Base-by-base conservation (phyloP, 805 yeast species). In the Cyberlindnera galapagoensis region DNA sequence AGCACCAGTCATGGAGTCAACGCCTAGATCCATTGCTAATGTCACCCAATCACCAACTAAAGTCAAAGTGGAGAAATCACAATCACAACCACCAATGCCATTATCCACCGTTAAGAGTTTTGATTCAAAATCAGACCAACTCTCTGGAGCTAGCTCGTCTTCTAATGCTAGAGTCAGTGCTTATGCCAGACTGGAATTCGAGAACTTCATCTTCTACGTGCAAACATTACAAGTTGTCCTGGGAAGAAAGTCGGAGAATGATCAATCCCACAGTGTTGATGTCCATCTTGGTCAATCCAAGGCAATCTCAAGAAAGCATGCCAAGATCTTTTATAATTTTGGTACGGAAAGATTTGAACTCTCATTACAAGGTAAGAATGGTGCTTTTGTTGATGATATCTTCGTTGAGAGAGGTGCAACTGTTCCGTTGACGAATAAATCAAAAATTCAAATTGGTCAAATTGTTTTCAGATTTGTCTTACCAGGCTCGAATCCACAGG, bases 311-410 rank as follows among this genome's bases (percentile, higher is more conserved):
- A 65, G 98, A 52, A 69, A 86, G 38, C 98, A 92, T 58, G 98
- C 97, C 5, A 88, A 85, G 58, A 90, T 92, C 11, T 90, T 88
- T 55, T 92, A 90, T 63, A 92, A 92, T 54, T 92, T 92, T 59
- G 97, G 96, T 4, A 87, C 94, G 4, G 97, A 90, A 54, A 62
- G 95, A 43, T 92, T 92, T 52, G 98, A 92, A 57, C 62, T 92
- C 27, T 79, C 94, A 7, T 87, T 92, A 2, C 66, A 88, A 46
- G 98, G 98, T 13, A 71, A 95, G 46, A 92, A 92, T 56, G 98
- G 98, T 23, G 97, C 97, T 3, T 92, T 92, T 65, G 95, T 92
- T 4, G 92, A 90, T 56, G 95, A 87, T 44, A 67, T 66, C 21
- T 92, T 90, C 56, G 80, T 92, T 6, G 96, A 86, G 52, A 75